Evolutionary conservation across 2,329 filamentous ascomycete species (phyloP), one percentile per base, ranked within the genome.

Genomic region (Talaromyces sp.): DNA sequence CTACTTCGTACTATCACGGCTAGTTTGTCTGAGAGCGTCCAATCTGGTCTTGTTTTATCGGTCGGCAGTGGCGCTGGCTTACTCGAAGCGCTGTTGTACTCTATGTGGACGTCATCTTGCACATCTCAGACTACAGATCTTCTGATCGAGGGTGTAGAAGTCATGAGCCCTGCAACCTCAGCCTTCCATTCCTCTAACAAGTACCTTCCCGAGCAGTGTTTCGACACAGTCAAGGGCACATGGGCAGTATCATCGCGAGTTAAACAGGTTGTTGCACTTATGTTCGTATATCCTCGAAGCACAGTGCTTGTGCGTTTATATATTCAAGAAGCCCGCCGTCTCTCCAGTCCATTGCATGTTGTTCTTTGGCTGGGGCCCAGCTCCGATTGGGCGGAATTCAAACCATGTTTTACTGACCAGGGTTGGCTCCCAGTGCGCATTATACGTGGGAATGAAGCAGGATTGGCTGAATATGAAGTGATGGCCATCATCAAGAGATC

Each of bases 341-440:
- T n/a, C 5, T 40, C 45, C 1, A 7, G 31, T 10, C 36, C 19
- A 19, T 38, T 61, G 45, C 45, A 31, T 29, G 8, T 49, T 17
- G 17, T 49, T 17, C 34, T 61, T 61, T 65, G 34, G 54, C 61
- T 58, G 11, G 70, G 70, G 13, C 29, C 61, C 2, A 70, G 69
- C 58, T 58, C 59, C 29, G 64, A 68, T 25, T 67, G 70, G 8
- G 64, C 68, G 0, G 69, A 71, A 58, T 60, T 70, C 1, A 65
- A 70, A n/a, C 56, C 54, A 27, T 70, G 70, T 29, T 61, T 71
- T 25, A 67, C 70, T 3, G 54, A 38, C 5, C 63, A 71, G 11
- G 65, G 65, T 1, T 66, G 70, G 29, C 13, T 67, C 0, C 40
- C 45, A 22, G 31, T 53, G 6, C 31, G 11, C 13, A 22, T 61